Evolutionary conservation across 805 yeast species (phyloP), one percentile per base, ranked within the genome.

Genomic region (Candida ortonii): DNA sequence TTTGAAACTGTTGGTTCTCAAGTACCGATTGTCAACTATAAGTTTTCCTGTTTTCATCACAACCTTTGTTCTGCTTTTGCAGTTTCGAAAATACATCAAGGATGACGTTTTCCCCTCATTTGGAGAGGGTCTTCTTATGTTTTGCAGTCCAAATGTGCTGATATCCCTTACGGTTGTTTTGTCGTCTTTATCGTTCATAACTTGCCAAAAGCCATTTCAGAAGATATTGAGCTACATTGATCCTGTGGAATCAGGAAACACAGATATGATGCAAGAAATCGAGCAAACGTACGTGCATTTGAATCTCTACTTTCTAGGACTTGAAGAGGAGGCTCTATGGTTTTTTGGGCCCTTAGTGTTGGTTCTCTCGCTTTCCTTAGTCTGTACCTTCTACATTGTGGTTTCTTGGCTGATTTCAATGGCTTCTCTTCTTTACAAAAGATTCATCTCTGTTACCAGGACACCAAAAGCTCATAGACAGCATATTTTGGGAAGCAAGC

Each of bases 11-110:
- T 59, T 89, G 29, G 80, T 84, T 4, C 65, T 88, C 46, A 68
- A 95, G 36, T 90, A 84, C 57, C 70, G 98, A 50, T 68, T 90
- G 10, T 76, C 84, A 1, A 63, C 83, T 25, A 80, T 84, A 4
- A 70, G 88, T 1, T 70, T 84, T 34, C 88, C 95, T 3, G 65
- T 81, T 1, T 74, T 77, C 24, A 63, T 84, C 12, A 68, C 80
- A 1, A 58, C 76, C 1, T 37, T 76, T 12, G 71, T 73, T 0
- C 44, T 82, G 28, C 48, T 73, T 3, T 48, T 76, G 14, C 97
- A 89, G 54, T 63, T 82, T 33, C 48, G 49, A 22, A 46, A 50
- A 13, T 80, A 68, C 49, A 52, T 64, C 33, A 41, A 59, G 21
- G 57, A 60, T 15, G 63, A 57, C 2, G 49, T 45, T 0, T 76